Evolutionary conservation across 2,329 filamentous ascomycete species (phyloP).

Genomic region (Trichophyton equinum): DNA sequence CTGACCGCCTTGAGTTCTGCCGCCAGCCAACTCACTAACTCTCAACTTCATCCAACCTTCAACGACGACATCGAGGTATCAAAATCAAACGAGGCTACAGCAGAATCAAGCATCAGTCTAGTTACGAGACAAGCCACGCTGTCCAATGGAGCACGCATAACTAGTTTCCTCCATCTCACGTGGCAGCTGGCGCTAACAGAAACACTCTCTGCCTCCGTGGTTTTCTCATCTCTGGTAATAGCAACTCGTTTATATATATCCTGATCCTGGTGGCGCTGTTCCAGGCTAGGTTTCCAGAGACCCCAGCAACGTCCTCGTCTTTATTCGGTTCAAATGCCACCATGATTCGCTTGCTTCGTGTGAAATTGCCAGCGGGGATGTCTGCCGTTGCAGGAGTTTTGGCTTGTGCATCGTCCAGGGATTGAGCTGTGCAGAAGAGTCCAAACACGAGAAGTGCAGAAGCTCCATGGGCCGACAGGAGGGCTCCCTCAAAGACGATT

Average conservation of each 20-base stretch:
- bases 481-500: constrained; percentile 10
- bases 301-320: not conserved
- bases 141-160: not conserved
- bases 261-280: not conserved
- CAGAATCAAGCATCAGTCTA: not conserved
- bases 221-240: not conserved
- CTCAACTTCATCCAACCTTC: not conserved
- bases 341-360: not conserved
- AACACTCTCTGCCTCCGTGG: not conserved
- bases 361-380: constrained; percentile 2
- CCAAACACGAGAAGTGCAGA: constrained; percentile 4
- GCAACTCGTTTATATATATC: not conserved
- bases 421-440: constrained; percentile 10
- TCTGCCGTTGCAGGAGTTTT: constrained; percentile 2
- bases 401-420: constrained; percentile 7
- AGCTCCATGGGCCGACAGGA: constrained; percentile 5
- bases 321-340: not conserved
- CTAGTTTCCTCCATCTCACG: not conserved
- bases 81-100: not conserved
- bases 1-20: not conserved
- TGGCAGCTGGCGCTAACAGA: constrained; percentile 3
- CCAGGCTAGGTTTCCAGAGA: not conserved
- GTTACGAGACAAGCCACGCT: not conserved
- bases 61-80: not conserved
- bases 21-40: not conserved